Evolutionary conservation across 805 yeast species (phyloP), one percentile per base, ranked within the genome.

Genomic region (Candida railenensis): DNA sequence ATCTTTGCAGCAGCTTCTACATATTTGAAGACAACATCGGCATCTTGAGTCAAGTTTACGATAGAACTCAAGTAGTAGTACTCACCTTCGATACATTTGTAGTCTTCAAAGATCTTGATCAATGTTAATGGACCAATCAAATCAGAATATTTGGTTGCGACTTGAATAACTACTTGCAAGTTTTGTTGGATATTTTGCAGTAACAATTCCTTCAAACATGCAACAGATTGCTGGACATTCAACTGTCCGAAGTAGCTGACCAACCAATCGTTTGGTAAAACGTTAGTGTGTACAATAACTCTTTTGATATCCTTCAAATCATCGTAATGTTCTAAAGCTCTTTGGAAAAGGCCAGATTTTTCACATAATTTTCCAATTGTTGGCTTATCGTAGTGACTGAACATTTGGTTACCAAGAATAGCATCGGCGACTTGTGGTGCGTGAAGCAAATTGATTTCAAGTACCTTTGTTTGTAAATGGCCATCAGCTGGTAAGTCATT

Each of bases 361-460:
- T 94, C 99, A 67, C 97, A 83, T 54, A 95, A 78, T 48, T 83
- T 79, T 19, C 98, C 99, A 62, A 94, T 85, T 33, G 95, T 85
- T 57, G 95, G 90, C 58, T 89, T 87, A 67, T 94, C 99, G 67
- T 89, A 94, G 64, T 91, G 97, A 54, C 91, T 82, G 73, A 95
- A 94, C 89, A 94, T 92, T 50, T 85, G 83, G 68, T 92, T 94
- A 50, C 97, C 97, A 59, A 94, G 77, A 55, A 94, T 94, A 18
- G 99, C 99, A 69, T 94, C 99, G 37, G 99, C 99, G 47, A 94
- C 99, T 77, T 94, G 99, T 43, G 99, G 99, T 15, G 99, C 99
- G 65, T 91, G 95, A 63, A 89, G 67, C 64, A 94, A 76, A 67
- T 94, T 94, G 55, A 89, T 89, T 70, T 94, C 99, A 55, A 94